A percentile compares a stretch with the other conserved stretches of the same genome.
Evolutionary conservation across 2,329 filamentous ascomycete species (phyloP).

Genomic region (Neoascochyta sp.): DNA sequence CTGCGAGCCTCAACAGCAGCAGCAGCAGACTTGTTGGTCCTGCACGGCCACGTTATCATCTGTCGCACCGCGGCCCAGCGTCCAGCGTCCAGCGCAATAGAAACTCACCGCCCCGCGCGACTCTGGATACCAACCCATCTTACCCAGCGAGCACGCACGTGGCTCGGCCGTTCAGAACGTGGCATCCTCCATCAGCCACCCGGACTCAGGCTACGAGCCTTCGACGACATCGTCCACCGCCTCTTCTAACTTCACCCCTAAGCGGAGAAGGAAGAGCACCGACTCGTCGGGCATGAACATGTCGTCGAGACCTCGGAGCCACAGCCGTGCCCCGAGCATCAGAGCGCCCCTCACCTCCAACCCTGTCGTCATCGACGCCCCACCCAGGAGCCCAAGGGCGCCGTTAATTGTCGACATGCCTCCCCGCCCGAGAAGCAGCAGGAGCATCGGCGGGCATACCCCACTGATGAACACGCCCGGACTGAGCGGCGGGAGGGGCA

Average conservation of each 20-base stretch:
- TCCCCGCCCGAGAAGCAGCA: constrained; percentile 24
- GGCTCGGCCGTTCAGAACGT: constrained; percentile 14
- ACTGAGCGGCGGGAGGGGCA: constrained; percentile 35
- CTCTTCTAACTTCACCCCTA: constrained; percentile 17
- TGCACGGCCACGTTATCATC: no score
- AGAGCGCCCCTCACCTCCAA: constrained; percentile 15
- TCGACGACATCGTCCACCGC: constrained; percentile 15
- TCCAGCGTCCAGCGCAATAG: no score
- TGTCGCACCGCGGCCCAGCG: no score
- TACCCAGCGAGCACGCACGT: no score
- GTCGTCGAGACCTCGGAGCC: constrained; percentile 27
- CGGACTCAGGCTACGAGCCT: constrained; percentile 18
- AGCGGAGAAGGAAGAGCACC: constrained; percentile 9
- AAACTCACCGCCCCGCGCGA: no score
- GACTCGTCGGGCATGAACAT: constrained; percentile 29
- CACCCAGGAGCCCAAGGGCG: constrained; percentile 21
- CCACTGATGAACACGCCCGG: constrained; percentile 29
- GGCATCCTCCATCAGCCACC: constrained; percentile 18
- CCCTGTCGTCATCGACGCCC: constrained; percentile 24
- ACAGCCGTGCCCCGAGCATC: constrained; percentile 29
- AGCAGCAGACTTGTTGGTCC: no score
- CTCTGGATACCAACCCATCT: no score
- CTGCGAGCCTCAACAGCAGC: no score
- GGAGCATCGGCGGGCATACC: constrained; percentile 21
- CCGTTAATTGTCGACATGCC: constrained; percentile 29